A percentile compares a stretch with the other conserved stretches of the same genome.
Evolutionary conservation across 495 filamentous ascomycete species (phyloP).

Genomic region (Tirmania nivea): DNA sequence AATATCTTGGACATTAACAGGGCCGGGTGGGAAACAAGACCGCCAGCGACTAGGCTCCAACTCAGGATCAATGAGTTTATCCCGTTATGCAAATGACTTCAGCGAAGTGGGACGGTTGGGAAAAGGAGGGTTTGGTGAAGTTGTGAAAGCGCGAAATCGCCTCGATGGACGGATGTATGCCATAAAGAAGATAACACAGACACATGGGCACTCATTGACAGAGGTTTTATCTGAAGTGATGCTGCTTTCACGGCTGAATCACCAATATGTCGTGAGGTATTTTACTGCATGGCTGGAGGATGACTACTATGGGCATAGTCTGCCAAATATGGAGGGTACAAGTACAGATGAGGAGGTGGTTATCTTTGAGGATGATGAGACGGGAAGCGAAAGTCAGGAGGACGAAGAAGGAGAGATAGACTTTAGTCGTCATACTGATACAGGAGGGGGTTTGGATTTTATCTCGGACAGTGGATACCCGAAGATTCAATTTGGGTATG

Average conservation of each 20-base stretch:
- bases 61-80: constrained; percentile 12
- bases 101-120: constrained; percentile 72
- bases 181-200: constrained; percentile 83
- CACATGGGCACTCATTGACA: constrained; percentile 53
- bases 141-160: constrained; percentile 89
- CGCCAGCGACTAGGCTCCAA: constrained; percentile 30
- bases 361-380: not conserved
- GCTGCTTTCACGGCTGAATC: constrained; percentile 72
- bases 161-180: constrained; percentile 85
- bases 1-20: constrained; percentile 7
- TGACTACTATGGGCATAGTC: constrained; percentile 16
- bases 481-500: constrained; percentile 55
- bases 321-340: constrained; percentile 11
- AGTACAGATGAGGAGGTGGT: constrained; percentile 4
- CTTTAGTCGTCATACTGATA: constrained; percentile 27
- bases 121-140: constrained; percentile 87
- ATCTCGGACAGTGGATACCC: constrained; percentile 74
- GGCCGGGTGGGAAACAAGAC: constrained; percentile 16
- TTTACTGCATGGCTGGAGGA: constrained; percentile 90
- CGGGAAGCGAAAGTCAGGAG: constrained; percentile 2
- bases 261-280: constrained; percentile 89
- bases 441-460: constrained; percentile 62
- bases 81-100: constrained; percentile 59
- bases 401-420: constrained; percentile 3
- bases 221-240: constrained; percentile 83